phyloP scores from a whole-genome alignment of 768 basidiomycete species.

The Suillus brevipes region DNA sequence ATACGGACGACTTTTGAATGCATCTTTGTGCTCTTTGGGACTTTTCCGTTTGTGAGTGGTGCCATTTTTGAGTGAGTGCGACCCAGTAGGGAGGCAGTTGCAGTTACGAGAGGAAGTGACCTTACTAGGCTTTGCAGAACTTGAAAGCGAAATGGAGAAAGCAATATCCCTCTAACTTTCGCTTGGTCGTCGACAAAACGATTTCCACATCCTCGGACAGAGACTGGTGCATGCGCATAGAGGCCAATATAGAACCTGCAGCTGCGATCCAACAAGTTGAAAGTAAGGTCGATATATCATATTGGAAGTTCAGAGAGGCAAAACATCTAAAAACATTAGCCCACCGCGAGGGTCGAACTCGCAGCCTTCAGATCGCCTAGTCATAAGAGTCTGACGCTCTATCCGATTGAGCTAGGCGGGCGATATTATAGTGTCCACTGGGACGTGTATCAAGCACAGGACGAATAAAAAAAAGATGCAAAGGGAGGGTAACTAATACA shows the following conservation, averaged over 20 bases:
- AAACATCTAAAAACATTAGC: constrained; percentile 37
- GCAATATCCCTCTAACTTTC: constrained; percentile 3
- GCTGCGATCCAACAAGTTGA: background rate
- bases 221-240: background rate
- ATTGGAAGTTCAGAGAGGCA: background rate
- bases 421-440: constrained; percentile 11
- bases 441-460: background rate
- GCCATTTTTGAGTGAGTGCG: constrained; percentile 44
- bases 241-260: background rate
- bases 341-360: constrained; percentile 67
- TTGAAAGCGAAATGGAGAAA: constrained; percentile 25
- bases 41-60: constrained; percentile 43
- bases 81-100: constrained; percentile 17
- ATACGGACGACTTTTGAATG: constrained; percentile 72
- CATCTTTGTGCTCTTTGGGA: constrained; percentile 61
- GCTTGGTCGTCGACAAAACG: background rate
- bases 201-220: background rate
- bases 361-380: constrained; percentile 58
- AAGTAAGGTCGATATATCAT: background rate
- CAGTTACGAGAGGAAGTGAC: constrained; percentile 27
- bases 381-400: constrained; percentile 65
- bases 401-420: constrained; percentile 70
- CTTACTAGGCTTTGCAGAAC: constrained; percentile 27
- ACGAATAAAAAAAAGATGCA: background rate
- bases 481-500: too few relatives aligned